Conservation (phyloP, 1,139 yeast genomes). For the Trichomonascaceae sp. region DNA sequence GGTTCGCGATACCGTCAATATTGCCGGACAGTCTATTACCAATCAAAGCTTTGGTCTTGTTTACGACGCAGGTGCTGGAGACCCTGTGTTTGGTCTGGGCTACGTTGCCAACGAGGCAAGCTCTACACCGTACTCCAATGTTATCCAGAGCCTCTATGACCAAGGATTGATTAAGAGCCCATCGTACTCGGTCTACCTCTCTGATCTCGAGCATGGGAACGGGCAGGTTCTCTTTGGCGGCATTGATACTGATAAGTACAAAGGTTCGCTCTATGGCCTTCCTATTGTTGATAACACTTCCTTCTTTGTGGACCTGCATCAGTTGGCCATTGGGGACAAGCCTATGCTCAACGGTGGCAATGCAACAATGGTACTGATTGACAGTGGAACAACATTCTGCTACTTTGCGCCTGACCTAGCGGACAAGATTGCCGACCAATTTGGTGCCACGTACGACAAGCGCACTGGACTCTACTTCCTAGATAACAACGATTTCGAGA, state of each 20-base stretch:
- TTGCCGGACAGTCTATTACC: slow-evolving; percentile 28
- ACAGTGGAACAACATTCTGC: slow-evolving; percentile 59
- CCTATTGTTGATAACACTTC: slow-evolving; percentile 11
- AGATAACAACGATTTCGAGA: slow-evolving; percentile 7
- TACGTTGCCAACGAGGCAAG: slow-evolving; percentile 29
- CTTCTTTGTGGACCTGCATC: slow-evolving; percentile 9
- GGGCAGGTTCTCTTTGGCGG: slow-evolving; percentile 53
- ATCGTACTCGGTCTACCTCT: slow-evolving; percentile 44
- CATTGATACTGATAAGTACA: slow-evolving; percentile 40
- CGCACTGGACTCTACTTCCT: slow-evolving; percentile 14
- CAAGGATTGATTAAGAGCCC: slow-evolving; percentile 28
- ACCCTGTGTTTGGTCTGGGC: slow-evolving; percentile 44
- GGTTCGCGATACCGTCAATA: slow-evolving; percentile 32
- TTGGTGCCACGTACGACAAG: slow-evolving; percentile 13
- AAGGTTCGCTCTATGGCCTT: slow-evolving; percentile 30
- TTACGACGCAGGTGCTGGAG: slow-evolving; percentile 29
- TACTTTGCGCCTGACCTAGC: slow-evolving; percentile 32
- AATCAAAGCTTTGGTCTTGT: slow-evolving; percentile 36
- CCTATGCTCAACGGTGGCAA: slow-evolving; percentile 3
- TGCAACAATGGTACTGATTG: slow-evolving; percentile 32
- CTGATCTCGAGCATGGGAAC: slow-evolving; percentile 25
- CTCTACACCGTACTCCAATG: slow-evolving; percentile 11
- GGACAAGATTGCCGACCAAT: slow-evolving; percentile 12
- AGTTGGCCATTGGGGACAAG: slow-evolving; percentile 8
- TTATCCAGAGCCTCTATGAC: slow-evolving; percentile 11